Percentiles rank a stretch among this genome's conserved stretches.
phyloP scores from a whole-genome alignment of 768 basidiomycete species.

The Ramaria sp. region DNA sequence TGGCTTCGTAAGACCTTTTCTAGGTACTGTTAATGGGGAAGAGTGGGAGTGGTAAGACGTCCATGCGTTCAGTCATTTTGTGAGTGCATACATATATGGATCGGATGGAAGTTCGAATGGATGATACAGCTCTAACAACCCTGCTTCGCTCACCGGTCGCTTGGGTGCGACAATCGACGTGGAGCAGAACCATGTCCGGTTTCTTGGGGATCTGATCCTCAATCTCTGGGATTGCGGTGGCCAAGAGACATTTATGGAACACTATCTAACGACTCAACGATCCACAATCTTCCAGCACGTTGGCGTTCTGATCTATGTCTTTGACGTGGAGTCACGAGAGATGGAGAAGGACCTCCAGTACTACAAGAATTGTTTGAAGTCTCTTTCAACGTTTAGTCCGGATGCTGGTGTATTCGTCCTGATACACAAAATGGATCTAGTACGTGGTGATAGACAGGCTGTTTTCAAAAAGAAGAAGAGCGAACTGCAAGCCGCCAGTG shows the following conservation, averaged over 20 bases:
- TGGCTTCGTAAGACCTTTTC: constrained; percentile 2
- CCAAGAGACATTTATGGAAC: constrained; percentile 97
- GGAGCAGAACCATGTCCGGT: constrained; percentile 94
- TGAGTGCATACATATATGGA: constrained; percentile 30
- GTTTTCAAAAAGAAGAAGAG: constrained; percentile 61
- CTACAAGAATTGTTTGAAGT: constrained; percentile 83
- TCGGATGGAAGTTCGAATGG: neutral
- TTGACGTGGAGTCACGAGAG: constrained; percentile 85
- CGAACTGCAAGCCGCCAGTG: constrained; percentile 63
- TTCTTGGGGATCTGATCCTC: constrained; percentile 90
- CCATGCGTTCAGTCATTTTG: constrained; percentile 99
- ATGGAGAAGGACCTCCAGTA: constrained; percentile 81
- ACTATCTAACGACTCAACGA: constrained; percentile 85
- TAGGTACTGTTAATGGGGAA: constrained; percentile 98
- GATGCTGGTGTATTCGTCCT: constrained; percentile 83
- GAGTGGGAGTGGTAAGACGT: constrained; percentile 89
- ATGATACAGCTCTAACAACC: constrained; percentile 75
- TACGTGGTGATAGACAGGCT: constrained; percentile 45
- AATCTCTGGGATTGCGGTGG: constrained; percentile 99
- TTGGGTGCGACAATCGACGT: constrained; percentile 97
- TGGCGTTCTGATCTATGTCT: constrained; percentile 96
- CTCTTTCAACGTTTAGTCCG: constrained; percentile 65
- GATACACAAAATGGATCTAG: constrained; percentile 97
- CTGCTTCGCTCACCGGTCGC: constrained; percentile 81
- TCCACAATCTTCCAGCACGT: constrained; percentile 96